A percentile compares a stretch with the other conserved stretches of the same genome.
phyloP scores from a whole-genome alignment of 768 basidiomycete species.

The Lanmaoa pseudosensibilis region DNA sequence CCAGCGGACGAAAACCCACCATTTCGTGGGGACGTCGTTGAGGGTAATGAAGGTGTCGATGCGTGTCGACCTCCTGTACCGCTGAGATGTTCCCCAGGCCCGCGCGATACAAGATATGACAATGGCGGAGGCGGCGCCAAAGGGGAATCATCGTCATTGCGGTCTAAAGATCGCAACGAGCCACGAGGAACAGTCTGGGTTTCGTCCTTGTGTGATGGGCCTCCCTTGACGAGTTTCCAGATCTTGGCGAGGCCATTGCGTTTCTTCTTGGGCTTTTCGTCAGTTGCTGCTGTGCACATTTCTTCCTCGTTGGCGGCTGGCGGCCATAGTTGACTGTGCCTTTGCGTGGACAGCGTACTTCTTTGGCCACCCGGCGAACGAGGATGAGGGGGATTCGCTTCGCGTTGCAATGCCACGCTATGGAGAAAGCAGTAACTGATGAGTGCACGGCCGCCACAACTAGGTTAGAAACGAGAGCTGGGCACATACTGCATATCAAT shows the following conservation, averaged over 20 bases:
- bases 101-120: conserved; percentile 73
- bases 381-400: conserved; percentile 39
- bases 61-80: conserved; percentile 50
- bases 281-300: conserved; percentile 23
- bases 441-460: background rate
- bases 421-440: conserved; percentile 3
- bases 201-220: conserved; percentile 43
- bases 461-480: conserved; percentile 1
- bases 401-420: conserved; percentile 79
- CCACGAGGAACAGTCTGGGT: conserved; percentile 29
- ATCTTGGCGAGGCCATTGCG: conserved; percentile 76
- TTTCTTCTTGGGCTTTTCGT: conserved; percentile 70
- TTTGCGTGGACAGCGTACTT: conserved; percentile 34
- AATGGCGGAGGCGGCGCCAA: conserved; percentile 89
- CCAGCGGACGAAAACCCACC: conserved; percentile 53
- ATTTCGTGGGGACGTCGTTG: conserved; percentile 55
- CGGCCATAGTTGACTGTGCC: conserved; percentile 60
- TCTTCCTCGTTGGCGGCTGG: conserved; percentile 40
- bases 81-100: conserved; percentile 52
- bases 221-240: conserved; percentile 74
- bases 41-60: conserved; percentile 70
- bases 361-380: conserved; percentile 37
- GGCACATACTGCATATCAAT: conserved; percentile 85
- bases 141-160: conserved; percentile 67
- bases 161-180: conserved; percentile 40